Base-by-base conservation (phyloP, 1,284 basidiomycete species). In the Cerrena zonata region DNA sequence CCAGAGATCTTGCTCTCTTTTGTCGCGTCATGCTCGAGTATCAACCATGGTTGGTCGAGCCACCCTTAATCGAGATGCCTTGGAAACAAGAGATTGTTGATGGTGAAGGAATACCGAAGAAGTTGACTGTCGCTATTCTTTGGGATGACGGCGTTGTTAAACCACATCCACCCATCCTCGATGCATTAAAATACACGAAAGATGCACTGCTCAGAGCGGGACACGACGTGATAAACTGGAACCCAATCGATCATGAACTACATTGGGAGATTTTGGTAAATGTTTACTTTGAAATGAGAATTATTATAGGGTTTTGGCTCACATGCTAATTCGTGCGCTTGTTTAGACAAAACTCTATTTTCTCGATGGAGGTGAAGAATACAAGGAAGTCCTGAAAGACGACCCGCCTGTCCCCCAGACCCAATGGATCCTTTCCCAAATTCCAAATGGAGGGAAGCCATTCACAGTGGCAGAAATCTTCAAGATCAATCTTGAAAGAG, bases 21-120 rank as follows among this genome's bases (percentile, higher is more conserved):
- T 75, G 74, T 58, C 68, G 66, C 36, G 73, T 75, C 10, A 78
- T 81, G 67, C 61, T 78, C 21, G 69, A 72, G 21, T 68, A 72
- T 47, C 57, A 78, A 56, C 78, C 80, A 1, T 83, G 81, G 80
- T 61, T 73, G 3, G 49, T 65, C n/a, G 80, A 83, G 56, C 76
- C 79, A 10, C 64, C 72, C 13, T 69, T 78, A 23, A 59, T 79
- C 22, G 71, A 74, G 52, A 77, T 80, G 46, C 77, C 78, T 10
- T 83, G 80, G 80, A 72, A 67, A 56, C 68, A 62, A 57, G 64
- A 64, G 39, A 56, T 72, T 47, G 67, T 58, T 4, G 65, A 69
- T 21, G 76, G 73, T 2, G 44, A 62, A 37, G 73, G 64, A 15
- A 56, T 77, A 26, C 72, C 76, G 3, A 56, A 67, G 49, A 71